These are phyloP conservation scores for Pholiota molesta DNA, from an alignment of 768 basidiomycete genomes.

Conservation along the genomic window DNA sequence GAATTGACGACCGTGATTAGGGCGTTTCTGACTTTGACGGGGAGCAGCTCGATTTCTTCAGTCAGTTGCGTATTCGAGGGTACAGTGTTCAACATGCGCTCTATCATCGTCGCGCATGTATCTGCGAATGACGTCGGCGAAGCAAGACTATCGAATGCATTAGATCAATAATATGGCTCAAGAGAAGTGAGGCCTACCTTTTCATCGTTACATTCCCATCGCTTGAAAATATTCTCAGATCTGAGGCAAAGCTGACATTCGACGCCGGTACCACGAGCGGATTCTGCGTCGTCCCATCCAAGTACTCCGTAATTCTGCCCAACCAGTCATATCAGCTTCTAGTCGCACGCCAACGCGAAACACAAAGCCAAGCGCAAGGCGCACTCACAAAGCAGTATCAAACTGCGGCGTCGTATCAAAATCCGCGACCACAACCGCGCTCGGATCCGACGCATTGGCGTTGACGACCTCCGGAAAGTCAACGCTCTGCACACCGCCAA, in stretches of 20 bases:
- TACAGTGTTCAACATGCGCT: constrained; percentile 46
- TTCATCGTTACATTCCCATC: constrained; percentile 45
- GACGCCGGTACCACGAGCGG: constrained; percentile 29
- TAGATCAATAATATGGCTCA: neutral
- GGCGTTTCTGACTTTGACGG: constrained; percentile 34
- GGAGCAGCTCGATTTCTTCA: constrained; percentile 37
- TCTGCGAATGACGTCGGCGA: constrained; percentile 29
- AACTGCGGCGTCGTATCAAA: too few relatives aligned
- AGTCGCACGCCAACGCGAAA: too few relatives aligned
- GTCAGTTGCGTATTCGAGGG: constrained; percentile 39
- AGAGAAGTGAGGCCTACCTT: constrained; percentile 24
- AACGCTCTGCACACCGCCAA: too few relatives aligned
- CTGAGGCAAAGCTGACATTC: constrained; percentile 40
- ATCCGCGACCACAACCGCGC: too few relatives aligned
- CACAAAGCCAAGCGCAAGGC: too few relatives aligned
- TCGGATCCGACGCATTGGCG: too few relatives aligned
- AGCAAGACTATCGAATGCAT: constrained; percentile 23
- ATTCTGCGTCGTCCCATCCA: constrained; percentile 41
- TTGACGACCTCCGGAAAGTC: too few relatives aligned
- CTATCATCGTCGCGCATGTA: constrained; percentile 37
- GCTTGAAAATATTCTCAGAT: constrained; percentile 39
- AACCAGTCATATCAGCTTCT: too few relatives aligned
- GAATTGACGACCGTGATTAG: constrained; percentile 31
- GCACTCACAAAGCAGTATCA: too few relatives aligned
- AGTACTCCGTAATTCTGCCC: constrained; percentile 39